phyloP scores from a whole-genome alignment of 768 basidiomycete species.

The Collybia nuda region DNA sequence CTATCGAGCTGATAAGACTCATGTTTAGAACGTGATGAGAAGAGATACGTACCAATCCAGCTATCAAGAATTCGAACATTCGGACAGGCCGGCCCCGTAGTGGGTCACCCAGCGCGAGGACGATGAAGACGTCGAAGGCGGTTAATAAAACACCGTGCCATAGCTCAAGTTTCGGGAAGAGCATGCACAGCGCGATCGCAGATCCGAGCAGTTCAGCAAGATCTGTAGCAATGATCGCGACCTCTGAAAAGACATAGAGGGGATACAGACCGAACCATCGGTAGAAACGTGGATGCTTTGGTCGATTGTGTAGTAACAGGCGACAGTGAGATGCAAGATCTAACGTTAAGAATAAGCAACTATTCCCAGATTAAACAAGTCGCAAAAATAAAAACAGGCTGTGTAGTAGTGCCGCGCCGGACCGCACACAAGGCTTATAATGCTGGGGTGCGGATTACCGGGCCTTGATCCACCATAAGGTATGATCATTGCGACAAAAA shows the following conservation, averaged over 20 bases:
- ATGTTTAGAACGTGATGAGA: neutral
- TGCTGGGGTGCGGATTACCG: neutral
- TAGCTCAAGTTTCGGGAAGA: slow-evolving; percentile 66
- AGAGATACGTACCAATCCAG: slow-evolving; percentile 47
- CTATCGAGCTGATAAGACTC: slow-evolving; percentile 26
- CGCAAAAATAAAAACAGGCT: too few relatives aligned
- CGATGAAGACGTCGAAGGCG: slow-evolving; percentile 62
- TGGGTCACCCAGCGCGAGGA: slow-evolving; percentile 74
- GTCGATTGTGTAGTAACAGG: slow-evolving; percentile 62
- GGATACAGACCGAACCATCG: slow-evolving; percentile 66
- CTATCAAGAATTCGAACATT: slow-evolving; percentile 67
- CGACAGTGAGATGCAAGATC: slow-evolving; percentile 61
- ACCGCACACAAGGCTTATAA: neutral
- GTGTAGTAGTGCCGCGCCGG: neutral
- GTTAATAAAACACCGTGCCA: slow-evolving; percentile 75
- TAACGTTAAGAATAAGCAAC: slow-evolving; percentile 14
- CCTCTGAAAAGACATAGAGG: slow-evolving; percentile 61
- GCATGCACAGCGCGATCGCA: slow-evolving; percentile 76
- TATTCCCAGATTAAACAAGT: neutral
- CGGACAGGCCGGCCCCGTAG: slow-evolving; percentile 63
- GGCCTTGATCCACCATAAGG: too few relatives aligned
- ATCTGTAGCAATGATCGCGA: slow-evolving; percentile 77
- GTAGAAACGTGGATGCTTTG: slow-evolving; percentile 53
- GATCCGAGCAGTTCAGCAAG: slow-evolving; percentile 81
- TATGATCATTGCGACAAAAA: too few relatives aligned